Percentiles rank a stretch among this genome's conserved stretches.
These are phyloP conservation scores for Fonsecaea pugnacius DNA, from an alignment of 2,329 filamentous ascomycete species.

Conservation along the genomic window DNA sequence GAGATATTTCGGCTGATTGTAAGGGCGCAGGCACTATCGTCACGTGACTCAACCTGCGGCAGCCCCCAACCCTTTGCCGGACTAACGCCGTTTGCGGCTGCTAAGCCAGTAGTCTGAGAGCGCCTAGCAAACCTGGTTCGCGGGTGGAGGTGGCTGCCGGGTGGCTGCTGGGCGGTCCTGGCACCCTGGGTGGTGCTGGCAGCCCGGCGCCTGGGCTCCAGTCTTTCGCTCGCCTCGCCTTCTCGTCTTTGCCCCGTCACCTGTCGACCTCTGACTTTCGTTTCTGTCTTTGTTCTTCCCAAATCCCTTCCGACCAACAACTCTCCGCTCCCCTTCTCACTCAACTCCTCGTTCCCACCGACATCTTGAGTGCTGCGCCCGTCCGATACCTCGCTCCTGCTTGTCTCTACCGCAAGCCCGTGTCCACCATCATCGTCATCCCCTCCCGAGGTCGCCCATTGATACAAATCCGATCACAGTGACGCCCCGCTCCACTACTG, in stretches of 20 bases:
- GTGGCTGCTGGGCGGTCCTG: neutral
- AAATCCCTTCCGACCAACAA: slow-evolving; percentile 1
- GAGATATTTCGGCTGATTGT: neutral
- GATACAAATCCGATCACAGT: slow-evolving; percentile 19
- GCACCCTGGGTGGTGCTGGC: neutral
- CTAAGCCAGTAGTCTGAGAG: neutral
- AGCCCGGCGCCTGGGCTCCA: slow-evolving; percentile 1
- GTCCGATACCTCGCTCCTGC: neutral
- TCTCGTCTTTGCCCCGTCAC: slow-evolving; percentile 2
- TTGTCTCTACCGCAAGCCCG: neutral
- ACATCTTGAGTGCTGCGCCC: neutral
- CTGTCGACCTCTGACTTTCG: slow-evolving; percentile 3
- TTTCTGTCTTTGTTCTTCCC: slow-evolving; percentile 14
- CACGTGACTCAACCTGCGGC: neutral
- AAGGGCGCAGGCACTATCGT: neutral
- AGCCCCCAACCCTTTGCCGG: slow-evolving; percentile 5
- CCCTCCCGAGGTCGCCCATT: slow-evolving; percentile 6
- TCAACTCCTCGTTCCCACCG: neutral
- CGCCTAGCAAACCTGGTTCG: neutral
- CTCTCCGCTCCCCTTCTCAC: slow-evolving; percentile 14
- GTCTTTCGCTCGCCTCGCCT: neutral
- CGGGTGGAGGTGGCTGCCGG: slow-evolving; percentile 1
- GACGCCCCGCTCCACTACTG: slow-evolving; percentile 13
- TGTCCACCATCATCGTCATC: slow-evolving; percentile 8
- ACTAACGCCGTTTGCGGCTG: slow-evolving; percentile 10